phyloP scores from a whole-genome alignment of 495 filamentous ascomycete genomes.

The Neurospora tetraspora region DNA sequence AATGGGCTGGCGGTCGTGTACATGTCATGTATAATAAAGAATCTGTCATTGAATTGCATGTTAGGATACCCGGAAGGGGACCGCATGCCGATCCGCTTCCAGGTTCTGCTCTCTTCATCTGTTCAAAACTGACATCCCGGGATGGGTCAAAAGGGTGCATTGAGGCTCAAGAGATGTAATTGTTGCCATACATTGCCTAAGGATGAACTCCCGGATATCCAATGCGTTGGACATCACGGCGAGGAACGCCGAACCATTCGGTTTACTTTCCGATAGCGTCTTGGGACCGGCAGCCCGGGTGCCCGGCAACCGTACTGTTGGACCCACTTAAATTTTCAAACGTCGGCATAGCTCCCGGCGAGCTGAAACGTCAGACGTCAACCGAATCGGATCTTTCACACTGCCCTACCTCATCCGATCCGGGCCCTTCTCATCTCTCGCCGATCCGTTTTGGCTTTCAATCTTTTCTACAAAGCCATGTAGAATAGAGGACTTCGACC shows the following conservation, averaged over 20 bases:
- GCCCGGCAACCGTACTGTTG: neutral
- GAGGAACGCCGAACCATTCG: neutral
- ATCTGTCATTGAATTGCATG: neutral
- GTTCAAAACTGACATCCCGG: neutral
- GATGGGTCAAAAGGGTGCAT: neutral
- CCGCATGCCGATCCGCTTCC: neutral
- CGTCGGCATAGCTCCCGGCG: neutral
- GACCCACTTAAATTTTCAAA: neutral
- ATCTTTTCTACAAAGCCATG: slow-evolving; percentile 7
- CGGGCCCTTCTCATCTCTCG: neutral
- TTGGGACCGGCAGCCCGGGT: neutral
- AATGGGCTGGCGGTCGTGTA: slow-evolving; percentile 6
- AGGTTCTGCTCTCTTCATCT: neutral
- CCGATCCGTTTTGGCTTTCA: neutral
- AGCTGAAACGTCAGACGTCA: neutral
- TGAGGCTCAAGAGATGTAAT: neutral
- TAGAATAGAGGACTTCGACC: neutral
- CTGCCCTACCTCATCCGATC: neutral
- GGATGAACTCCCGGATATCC: neutral
- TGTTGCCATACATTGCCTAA: neutral
- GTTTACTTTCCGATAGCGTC: neutral
- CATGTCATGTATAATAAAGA: slow-evolving; percentile 16
- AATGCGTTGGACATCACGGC: neutral
- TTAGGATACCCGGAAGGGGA: neutral
- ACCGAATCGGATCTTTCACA: neutral